Base-by-base conservation (phyloP, 768 basidiomycete species). In the Lanmaoa pseudosensibilis region DNA sequence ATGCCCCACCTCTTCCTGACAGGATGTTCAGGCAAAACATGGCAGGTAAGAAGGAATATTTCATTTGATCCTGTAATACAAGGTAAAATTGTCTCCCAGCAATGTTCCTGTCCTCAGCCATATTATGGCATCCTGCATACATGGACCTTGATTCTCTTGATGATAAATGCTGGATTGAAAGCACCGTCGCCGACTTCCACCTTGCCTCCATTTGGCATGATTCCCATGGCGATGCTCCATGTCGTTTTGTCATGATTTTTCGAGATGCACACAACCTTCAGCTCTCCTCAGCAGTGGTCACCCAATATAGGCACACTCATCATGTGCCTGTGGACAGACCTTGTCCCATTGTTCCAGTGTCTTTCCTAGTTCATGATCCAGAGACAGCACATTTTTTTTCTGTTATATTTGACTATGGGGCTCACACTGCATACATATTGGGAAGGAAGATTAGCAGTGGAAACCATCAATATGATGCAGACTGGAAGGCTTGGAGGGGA, bases 101-200 rank as follows among this genome's bases (percentile, higher is more conserved):
- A 5, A 55, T 55, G 27, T 37, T 34, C 0, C 10, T 58, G 9
- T 58, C 54, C 0, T 46, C 54, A 41, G 54, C 33, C 0, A 19
- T 40, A 8, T 25, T 58, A 8, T 58, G 57, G 57, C 18, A 55
- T 21, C 13, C 25, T 30, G 52, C 57, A 40, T 58, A 58, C 7
- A n/a, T 8, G 5, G 53, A 46, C 2, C 54, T 58, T 2, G 3
- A 19, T 4, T 30, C 48, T 0, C 40, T 58, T 2, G 25, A 5
- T 0, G 13, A 58, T 9, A 36, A 16, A 18, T 2, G 6, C 9
- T 58, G 54, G 54, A 37, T 58, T 5, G 44, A 58, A 0, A 59
- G 54, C 21, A 23, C 33, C 1, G 15, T 56, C 3, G n/a, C 21
- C 13, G 46, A 59, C 34, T 59, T 59, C 4, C 43, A 56, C 15